phyloP scores from a whole-genome alignment of 2,329 filamentous ascomycete species.

The Falciphora oryzae region DNA sequence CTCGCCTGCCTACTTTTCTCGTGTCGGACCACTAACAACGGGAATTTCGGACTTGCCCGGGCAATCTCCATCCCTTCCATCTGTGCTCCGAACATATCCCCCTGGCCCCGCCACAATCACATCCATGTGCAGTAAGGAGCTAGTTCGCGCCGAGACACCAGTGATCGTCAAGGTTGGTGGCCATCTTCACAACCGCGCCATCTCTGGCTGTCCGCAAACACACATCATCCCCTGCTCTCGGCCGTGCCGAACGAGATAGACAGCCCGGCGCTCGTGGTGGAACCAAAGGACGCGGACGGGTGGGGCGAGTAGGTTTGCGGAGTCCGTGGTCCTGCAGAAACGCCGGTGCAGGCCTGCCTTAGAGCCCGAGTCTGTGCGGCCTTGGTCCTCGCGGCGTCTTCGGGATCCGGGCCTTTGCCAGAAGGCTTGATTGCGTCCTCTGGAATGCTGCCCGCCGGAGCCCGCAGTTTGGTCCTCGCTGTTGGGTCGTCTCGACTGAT shows the following conservation, averaged over 20 bases:
- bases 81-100: too few species aligned
- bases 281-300: slow-evolving; percentile 2
- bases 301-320: neutral
- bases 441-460: slow-evolving; percentile 40
- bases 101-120: too few species aligned
- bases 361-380: slow-evolving; percentile 25
- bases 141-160: too few species aligned
- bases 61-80: too few species aligned
- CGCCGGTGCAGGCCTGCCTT: neutral
- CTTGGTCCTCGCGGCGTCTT: slow-evolving; percentile 34
- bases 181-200: too few species aligned
- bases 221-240: neutral
- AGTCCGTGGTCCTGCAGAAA: slow-evolving; percentile 4
- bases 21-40: too few species aligned
- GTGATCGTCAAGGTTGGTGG: too few species aligned
- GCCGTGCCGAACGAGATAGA: neutral
- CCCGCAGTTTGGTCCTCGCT: slow-evolving; percentile 39
- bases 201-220: neutral
- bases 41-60: too few species aligned
- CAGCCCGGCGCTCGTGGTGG: neutral
- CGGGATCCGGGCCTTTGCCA: slow-evolving; percentile 36
- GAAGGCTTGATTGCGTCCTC: slow-evolving; percentile 39
- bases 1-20: too few species aligned
- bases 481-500: slow-evolving; percentile 36
- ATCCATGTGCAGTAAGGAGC: too few species aligned